A percentile compares a stretch with the other conserved stretches of the same genome.
Evolutionary conservation across 2,329 filamentous ascomycete genomes (phyloP).

Genomic region (Gliomastix tumulicola): DNA sequence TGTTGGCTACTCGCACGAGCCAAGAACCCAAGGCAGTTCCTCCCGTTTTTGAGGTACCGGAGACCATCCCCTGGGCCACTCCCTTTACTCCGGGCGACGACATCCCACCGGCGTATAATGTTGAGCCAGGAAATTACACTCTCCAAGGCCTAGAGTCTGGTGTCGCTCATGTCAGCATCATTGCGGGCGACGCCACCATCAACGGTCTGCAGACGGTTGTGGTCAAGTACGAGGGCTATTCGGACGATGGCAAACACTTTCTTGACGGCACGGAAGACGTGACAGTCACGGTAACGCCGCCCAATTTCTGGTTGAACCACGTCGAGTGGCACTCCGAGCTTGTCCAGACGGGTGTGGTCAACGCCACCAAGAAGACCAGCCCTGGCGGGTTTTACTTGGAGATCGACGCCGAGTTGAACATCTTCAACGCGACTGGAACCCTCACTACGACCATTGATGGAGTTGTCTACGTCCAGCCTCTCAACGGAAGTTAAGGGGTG

Average conservation of each 20-base stretch:
- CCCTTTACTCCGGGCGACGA: conserved; percentile 3
- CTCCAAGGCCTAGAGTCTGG: not conserved
- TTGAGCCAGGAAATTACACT: conserved; percentile 3
- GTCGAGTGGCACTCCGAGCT: conserved; percentile 32
- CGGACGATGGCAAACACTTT: conserved; percentile 22
- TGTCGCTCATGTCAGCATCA: not conserved
- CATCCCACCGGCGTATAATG: conserved; percentile 14
- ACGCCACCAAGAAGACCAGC: conserved; percentile 28
- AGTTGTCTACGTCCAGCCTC: conserved; percentile 25
- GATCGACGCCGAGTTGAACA: conserved; percentile 28
- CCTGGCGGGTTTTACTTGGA: conserved; percentile 26
- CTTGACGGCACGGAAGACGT: conserved; percentile 26
- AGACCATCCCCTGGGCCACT: conserved; percentile 24
- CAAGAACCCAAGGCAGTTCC: conserved; percentile 15
- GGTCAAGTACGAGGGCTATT: conserved; percentile 26
- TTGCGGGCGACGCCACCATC: not conserved
- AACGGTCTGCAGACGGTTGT: conserved; percentile 13
- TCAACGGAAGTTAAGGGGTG: conserved; percentile 21
- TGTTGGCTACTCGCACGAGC: conserved; percentile 29
- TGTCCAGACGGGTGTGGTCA: conserved; percentile 17
- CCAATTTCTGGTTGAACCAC: conserved; percentile 13
- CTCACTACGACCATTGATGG: conserved; percentile 28
- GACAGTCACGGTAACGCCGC: conserved; percentile 10
- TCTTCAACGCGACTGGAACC: conserved; percentile 31
- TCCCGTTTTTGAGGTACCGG: conserved; percentile 15